Conservation (phyloP, 768 basidiomycete species). For the Exsudoporus frostii region DNA sequence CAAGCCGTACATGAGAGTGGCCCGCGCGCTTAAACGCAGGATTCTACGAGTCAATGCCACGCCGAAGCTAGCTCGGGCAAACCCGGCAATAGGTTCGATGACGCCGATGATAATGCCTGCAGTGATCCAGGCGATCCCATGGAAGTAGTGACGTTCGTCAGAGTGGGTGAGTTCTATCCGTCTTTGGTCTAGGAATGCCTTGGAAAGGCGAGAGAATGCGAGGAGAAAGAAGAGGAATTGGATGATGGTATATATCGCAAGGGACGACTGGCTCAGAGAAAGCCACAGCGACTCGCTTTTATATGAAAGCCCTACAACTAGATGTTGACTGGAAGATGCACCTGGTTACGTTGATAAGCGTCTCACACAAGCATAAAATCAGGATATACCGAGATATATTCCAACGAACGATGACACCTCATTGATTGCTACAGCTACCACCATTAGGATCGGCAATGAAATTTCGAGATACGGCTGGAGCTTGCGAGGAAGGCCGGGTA, state of each 20-base stretch:
- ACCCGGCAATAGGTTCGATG: slow-evolving; percentile 63
- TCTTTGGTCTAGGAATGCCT: slow-evolving; percentile 48
- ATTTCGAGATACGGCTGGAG: slow-evolving; percentile 44
- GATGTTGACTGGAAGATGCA: slow-evolving; percentile 1
- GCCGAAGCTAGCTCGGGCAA: slow-evolving; percentile 52
- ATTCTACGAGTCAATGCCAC: slow-evolving; percentile 53
- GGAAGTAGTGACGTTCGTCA: slow-evolving; percentile 47
- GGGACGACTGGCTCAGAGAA: slow-evolving; percentile 58
- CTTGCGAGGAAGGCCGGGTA: slow-evolving; percentile 49
- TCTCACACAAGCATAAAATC: background rate
- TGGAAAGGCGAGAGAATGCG: slow-evolving; percentile 55
- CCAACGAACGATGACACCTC: slow-evolving; percentile 66
- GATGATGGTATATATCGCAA: slow-evolving; percentile 55
- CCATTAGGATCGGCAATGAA: slow-evolving; percentile 51
- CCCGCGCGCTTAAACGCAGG: slow-evolving; percentile 52
- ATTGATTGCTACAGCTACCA: slow-evolving; percentile 51
- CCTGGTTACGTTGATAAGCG: slow-evolving; percentile 10
- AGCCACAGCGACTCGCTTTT: slow-evolving; percentile 41
- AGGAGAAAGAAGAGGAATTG: slow-evolving; percentile 59
- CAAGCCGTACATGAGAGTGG: slow-evolving; percentile 56
- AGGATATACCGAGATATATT: slow-evolving; percentile 49
- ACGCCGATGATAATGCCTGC: slow-evolving; percentile 59
- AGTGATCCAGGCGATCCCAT: slow-evolving; percentile 67
- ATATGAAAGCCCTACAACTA: slow-evolving; percentile 43
- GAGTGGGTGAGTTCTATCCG: slow-evolving; percentile 45